These are phyloP conservation scores for Lachancea dasiensis DNA, from an alignment of 805 yeast genomes.

Conservation along the genomic window DNA sequence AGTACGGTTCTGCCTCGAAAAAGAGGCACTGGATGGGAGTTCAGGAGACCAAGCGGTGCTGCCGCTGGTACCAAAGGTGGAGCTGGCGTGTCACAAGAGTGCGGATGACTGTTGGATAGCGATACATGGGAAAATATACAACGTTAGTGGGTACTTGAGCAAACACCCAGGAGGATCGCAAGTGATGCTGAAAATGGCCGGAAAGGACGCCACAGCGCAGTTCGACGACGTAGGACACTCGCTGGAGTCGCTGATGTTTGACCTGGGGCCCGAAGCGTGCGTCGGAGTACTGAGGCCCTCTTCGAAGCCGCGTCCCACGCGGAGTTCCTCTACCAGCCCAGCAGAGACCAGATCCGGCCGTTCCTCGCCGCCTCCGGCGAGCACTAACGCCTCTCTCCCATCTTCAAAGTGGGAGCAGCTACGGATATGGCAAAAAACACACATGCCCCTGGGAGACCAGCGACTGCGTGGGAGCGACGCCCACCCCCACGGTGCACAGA, in stretches of 20 bases:
- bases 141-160: constrained; percentile 18
- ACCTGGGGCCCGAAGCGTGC: constrained; percentile 46
- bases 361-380: no score
- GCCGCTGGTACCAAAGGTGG: constrained; percentile 12
- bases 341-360: not conserved
- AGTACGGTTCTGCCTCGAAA: constrained; percentile 5
- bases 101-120: constrained; percentile 22
- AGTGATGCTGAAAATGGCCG: constrained; percentile 21
- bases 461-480: no score
- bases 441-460: no score
- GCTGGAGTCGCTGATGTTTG: constrained; percentile 32
- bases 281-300: constrained; percentile 42
- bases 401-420: constrained; percentile 2
- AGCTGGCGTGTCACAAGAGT: constrained; percentile 14
- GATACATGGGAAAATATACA: constrained; percentile 23
- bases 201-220: constrained; percentile 23
- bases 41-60: constrained; percentile 2
- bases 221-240: constrained; percentile 28
- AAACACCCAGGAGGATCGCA: constrained; percentile 26
- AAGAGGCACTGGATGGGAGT: not conserved
- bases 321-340: not conserved
- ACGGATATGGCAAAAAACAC: constrained; percentile 1
- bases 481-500: not conserved
- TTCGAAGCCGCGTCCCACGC: not conserved
- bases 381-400: no score